Percentiles rank a stretch among this genome's conserved stretches.
Evolutionary conservation across 1,139 yeast species (phyloP).

Genomic region (Pneumocystis murina): DNA sequence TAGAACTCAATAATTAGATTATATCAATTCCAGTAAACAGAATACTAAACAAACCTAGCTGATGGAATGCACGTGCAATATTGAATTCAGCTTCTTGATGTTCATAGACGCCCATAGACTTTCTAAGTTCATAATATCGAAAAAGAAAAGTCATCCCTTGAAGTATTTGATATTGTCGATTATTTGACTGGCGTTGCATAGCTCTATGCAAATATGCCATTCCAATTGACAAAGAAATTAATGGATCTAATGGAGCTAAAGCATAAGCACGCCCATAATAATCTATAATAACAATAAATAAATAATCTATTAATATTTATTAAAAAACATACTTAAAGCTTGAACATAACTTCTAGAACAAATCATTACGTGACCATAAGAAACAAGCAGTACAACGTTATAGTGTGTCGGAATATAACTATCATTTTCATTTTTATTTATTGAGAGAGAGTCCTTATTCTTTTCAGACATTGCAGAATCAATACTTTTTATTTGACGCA

Average conservation of each 20-base stretch:
- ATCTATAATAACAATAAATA: slow-evolving; percentile 8
- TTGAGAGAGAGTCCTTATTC: slow-evolving; percentile 66
- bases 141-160: slow-evolving; percentile 70
- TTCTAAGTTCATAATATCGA: slow-evolving; percentile 46
- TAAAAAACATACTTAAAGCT: slow-evolving; percentile 32
- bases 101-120: slow-evolving; percentile 25
- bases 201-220: slow-evolving; percentile 80
- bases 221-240: slow-evolving; percentile 59
- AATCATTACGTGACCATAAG: slow-evolving; percentile 67
- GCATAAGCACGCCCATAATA: slow-evolving; percentile 40
- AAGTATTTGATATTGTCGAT: slow-evolving; percentile 70
- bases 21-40: not conserved
- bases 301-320: slow-evolving; percentile 30
- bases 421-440: slow-evolving; percentile 25
- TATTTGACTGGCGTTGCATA: slow-evolving; percentile 74
- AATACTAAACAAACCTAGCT: slow-evolving; percentile 26
- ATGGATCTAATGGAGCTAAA: slow-evolving; percentile 50
- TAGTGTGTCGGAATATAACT: slow-evolving; percentile 30
- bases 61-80: slow-evolving; percentile 70
- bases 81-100: slow-evolving; percentile 71
- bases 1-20: not conserved
- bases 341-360: slow-evolving; percentile 75
- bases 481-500: slow-evolving; percentile 78
- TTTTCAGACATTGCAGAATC: slow-evolving; percentile 48
- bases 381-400: slow-evolving; percentile 57